Base-by-base conservation (phyloP, 257 asterid genomes). In the Avicennia marina region DNA sequence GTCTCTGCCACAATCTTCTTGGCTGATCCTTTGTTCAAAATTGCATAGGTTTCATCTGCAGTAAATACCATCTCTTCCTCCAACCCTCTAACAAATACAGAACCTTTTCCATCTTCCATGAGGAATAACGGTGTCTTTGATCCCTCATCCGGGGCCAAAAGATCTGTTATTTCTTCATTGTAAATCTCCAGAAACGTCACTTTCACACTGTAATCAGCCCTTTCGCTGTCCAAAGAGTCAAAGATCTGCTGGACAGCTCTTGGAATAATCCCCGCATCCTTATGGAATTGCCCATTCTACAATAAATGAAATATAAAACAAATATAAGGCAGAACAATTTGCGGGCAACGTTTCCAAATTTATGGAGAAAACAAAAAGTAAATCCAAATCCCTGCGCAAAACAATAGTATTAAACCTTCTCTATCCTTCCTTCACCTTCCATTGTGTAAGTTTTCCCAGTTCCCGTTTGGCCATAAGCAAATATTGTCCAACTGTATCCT, bases 81-180 rank as follows among this genome's bases (percentile, higher is more conserved):
- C 36, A 81, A 45, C 29, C 85, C 85, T 65, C 82, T 67, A 31
- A 78, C 73, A 62, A 78, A 75, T 2, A 81, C 82, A 6, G 77
- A 69, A 1, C 89, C 82, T 71, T 73, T 78, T 33, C 82, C 89
- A 18, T 78, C 85, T 55, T 81, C 89, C 85, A 81, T 78, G 2
- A 81, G 77, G 1, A 62, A 56, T 34, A 74, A 64, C 6, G 74
- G 73, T 65, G 74, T 76, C 56, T 72, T 76, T 25, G 67, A n/a
- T 61, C 56, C 67, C 56, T 64, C 78, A 0, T 77, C 84, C 4
- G 64, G 57, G 25, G 75, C 70, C 50, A 81, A 67, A 48, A 81
- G 88, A 72, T 81, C 88, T 1, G 85, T 77, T 64, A 81, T 75
- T 53, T 81, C 88, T 59, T 81, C 88, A n/a, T 81, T 81, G 76